phyloP scores from a whole-genome alignment of 192 early-diverging fungal species.

The Powellomyces hirtus region DNA sequence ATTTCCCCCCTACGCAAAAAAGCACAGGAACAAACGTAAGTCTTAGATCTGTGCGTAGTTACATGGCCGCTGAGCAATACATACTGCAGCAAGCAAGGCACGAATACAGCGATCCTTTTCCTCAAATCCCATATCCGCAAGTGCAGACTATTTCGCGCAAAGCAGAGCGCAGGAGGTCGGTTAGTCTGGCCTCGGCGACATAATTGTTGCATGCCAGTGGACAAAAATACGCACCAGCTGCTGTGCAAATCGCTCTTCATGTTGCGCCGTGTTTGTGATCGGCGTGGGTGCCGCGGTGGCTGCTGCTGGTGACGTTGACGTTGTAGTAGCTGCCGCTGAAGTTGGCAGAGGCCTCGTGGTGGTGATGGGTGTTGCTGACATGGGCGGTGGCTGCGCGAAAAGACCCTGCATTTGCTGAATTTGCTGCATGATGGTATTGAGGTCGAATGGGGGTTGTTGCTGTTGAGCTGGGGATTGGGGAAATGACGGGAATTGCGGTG shows the following conservation, averaged over 20 bases:
- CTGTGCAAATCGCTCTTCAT: conserved; percentile 30
- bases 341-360: background rate
- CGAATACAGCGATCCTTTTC: conserved; percentile 33
- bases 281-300: background rate
- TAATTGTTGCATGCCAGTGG: too few species aligned
- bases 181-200: too few species aligned
- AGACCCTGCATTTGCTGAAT: conserved; percentile 6
- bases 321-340: background rate
- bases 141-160: too few species aligned
- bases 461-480: background rate
- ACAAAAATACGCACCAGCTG: conserved; percentile 18
- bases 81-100: conserved; percentile 32
- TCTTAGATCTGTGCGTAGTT: too few species aligned
- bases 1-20: conserved; percentile 28
- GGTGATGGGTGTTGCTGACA: background rate
- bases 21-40: background rate
- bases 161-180: too few species aligned
- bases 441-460: background rate
- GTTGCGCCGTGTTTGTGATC: background rate
- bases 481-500: background rate
- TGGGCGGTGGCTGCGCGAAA: background rate
- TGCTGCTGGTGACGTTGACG: background rate
- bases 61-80: too few species aligned
- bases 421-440: background rate
- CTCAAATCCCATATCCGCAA: conserved; percentile 38